These are phyloP conservation scores for Dryas integrifolia DNA, from an alignment of 331 rosid genomes.

Conservation along the genomic window DNA sequence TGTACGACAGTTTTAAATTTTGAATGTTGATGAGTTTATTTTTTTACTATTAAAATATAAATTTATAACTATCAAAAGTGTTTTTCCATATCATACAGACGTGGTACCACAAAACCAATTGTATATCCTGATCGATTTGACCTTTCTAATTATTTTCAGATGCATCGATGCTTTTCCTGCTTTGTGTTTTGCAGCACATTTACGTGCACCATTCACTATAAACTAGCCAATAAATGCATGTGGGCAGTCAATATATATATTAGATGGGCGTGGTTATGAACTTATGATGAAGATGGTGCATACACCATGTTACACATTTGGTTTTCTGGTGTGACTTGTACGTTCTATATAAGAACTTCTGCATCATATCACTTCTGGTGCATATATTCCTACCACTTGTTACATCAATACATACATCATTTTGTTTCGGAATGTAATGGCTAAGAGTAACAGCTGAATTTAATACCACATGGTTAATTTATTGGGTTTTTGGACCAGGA, in stretches of 20 bases:
- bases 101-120: no score
- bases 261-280: conserved; percentile 1
- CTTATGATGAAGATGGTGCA: conserved; percentile 1
- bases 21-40: no score
- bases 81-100: no score
- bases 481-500: no score
- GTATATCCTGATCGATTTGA: no score
- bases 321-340: not conserved
- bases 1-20: no score
- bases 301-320: not conserved
- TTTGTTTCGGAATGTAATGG: not conserved
- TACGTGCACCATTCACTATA: conserved; percentile 9
- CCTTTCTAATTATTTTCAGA: conserved; percentile 1
- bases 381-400: not conserved
- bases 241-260: not conserved
- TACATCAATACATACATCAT: not conserved
- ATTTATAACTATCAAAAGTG: no score
- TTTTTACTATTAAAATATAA: no score
- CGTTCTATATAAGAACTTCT: not conserved
- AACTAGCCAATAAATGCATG: conserved; percentile 26
- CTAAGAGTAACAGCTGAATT: no score
- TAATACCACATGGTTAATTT: no score
- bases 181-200: conserved; percentile 27
- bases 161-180: conserved; percentile 11
- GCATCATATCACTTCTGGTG: not conserved